Evolutionary conservation across 306 rosid genomes (phyloP).

Genomic region (Dalbergia cochinchinensis): DNA sequence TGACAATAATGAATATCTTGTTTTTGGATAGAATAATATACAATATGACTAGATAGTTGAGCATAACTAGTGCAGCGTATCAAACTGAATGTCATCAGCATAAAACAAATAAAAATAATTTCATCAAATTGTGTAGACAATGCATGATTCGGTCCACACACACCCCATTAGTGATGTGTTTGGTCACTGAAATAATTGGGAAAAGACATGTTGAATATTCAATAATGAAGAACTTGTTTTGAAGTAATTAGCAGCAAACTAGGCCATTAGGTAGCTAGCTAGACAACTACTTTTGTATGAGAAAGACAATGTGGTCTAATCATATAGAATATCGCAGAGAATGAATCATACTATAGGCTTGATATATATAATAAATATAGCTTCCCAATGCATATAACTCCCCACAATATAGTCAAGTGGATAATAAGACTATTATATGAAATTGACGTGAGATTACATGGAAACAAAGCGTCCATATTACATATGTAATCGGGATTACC

Average conservation of each 20-base stretch:
- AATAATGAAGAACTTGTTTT: conserved; percentile 46
- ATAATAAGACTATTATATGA: conserved; percentile 44
- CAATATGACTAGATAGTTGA: conserved; percentile 41
- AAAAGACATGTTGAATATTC: conserved; percentile 39
- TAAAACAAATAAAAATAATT: conserved; percentile 40
- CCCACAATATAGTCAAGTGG: conserved; percentile 34
- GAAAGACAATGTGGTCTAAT: conserved; percentile 60
- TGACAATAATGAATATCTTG: conserved; percentile 28
- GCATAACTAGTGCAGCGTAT: conserved; percentile 11
- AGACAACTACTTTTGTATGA: conserved; percentile 46
- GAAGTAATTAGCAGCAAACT: conserved; percentile 48
- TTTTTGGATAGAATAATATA: conserved; percentile 44
- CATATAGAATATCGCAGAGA: conserved; percentile 40
- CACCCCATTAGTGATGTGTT: conserved; percentile 34
- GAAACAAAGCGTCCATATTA: conserved; percentile 35
- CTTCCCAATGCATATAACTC: conserved; percentile 42
- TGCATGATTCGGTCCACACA: conserved; percentile 38
- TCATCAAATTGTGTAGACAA: conserved; percentile 23
- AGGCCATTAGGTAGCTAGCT: conserved; percentile 44
- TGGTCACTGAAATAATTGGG: conserved; percentile 50
- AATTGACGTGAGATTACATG: conserved; percentile 43
- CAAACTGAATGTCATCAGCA: conserved; percentile 45
- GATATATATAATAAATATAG: conserved; percentile 3
- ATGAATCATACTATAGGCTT: conserved; percentile 18
- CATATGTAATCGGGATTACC: conserved; percentile 3